Conservation (phyloP, 352 stramenopile species). For the Globisporangium solare region DNA sequence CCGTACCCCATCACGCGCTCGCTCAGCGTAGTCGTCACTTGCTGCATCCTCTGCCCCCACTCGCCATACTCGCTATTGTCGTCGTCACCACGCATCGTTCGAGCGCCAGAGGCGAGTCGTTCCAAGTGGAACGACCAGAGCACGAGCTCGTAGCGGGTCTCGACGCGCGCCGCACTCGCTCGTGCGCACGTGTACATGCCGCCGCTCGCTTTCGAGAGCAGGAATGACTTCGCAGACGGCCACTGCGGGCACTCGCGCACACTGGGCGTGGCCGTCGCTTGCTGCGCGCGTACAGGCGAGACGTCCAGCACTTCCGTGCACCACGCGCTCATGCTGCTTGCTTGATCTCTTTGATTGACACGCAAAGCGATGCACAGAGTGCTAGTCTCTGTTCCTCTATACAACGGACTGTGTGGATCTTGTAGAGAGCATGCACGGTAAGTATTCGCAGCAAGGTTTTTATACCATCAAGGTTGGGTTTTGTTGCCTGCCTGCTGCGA, state of each 20-base stretch:
- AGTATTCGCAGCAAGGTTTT: no score
- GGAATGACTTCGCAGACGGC: conserved; percentile 38
- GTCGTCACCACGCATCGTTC: neutral
- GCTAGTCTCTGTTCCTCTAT: no score
- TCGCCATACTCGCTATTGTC: neutral
- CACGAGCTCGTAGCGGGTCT: conserved; percentile 20
- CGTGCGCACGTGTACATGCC: conserved; percentile 70
- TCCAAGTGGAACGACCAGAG: conserved; percentile 58
- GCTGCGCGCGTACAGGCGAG: neutral
- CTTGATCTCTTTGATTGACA: neutral
- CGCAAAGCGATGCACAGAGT: neutral
- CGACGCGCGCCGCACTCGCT: conserved; percentile 5
- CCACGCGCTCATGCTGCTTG: conserved; percentile 1
- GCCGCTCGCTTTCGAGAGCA: conserved; percentile 28
- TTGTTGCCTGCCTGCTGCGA: neutral
- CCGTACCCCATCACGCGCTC: conserved; percentile 5
- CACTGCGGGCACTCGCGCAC: neutral
- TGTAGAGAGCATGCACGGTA: neutral
- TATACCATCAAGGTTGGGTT: neutral
- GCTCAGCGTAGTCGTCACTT: conserved; percentile 13
- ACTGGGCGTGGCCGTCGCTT: neutral
- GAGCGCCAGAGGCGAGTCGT: conserved; percentile 26
- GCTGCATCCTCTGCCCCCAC: conserved; percentile 4
- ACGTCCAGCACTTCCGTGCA: conserved; percentile 3
- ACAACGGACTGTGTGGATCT: neutral